A percentile compares a stretch with the other conserved stretches of the same genome.
phyloP scores from a whole-genome alignment of 139 green algal genomes.

The Chlorella sp. region DNA sequence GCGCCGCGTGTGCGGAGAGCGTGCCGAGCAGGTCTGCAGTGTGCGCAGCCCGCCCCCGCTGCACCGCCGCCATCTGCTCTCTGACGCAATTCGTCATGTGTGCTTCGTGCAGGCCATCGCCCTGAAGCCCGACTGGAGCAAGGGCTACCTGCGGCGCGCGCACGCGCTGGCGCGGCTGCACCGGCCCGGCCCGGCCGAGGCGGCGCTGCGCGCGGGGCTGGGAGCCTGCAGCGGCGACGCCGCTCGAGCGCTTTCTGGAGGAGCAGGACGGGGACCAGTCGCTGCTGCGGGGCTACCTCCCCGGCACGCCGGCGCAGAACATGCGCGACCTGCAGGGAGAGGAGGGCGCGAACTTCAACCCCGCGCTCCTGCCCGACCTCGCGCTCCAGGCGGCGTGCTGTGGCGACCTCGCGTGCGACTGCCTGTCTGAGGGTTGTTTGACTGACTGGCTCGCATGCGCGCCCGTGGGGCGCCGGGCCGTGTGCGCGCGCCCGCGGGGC shows the following conservation, averaged over 20 bases:
- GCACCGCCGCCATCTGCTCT: too few species aligned
- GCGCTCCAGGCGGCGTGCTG: not conserved
- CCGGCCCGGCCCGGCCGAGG: not conserved
- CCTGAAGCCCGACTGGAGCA: not conserved
- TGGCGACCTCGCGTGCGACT: not conserved
- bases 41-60: too few species aligned
- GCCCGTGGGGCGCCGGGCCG: not conserved
- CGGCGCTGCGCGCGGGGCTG: not conserved
- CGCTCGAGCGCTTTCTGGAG: conserved; percentile 5
- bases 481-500: too few species aligned
- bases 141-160: not conserved
- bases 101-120: too few species aligned
- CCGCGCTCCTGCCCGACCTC: not conserved
- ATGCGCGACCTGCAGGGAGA: conserved; percentile 21
- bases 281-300: conserved; percentile 10
- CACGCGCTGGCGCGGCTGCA: not conserved
- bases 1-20: too few species aligned
- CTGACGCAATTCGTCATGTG: too few species aligned
- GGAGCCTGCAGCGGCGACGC: not conserved
- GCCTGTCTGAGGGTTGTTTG: not conserved
- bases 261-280: conserved; percentile 21
- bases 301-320: conserved; percentile 12
- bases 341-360: not conserved
- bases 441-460: not conserved
- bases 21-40: too few species aligned